Evolutionary conservation across 1,139 yeast species (phyloP).

Genomic region (Suhomyces bribrorum): DNA sequence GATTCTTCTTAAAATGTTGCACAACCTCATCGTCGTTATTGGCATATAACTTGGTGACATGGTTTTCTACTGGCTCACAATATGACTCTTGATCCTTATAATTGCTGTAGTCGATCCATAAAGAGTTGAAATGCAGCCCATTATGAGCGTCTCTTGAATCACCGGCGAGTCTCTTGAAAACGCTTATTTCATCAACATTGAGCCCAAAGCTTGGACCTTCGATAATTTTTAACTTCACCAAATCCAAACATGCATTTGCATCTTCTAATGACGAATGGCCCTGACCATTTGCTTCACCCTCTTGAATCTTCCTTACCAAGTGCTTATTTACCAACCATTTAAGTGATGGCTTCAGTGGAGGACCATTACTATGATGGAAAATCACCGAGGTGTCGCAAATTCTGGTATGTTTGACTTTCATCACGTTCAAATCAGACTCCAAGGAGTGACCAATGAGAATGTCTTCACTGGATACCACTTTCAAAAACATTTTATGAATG

Average conservation of each 20-base stretch:
- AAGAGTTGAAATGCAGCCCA: constrained; percentile 26
- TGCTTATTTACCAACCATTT: constrained; percentile 62
- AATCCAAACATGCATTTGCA: constrained; percentile 75
- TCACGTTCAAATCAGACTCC: constrained; percentile 64
- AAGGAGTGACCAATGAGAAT: constrained; percentile 72
- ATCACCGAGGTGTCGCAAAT: constrained; percentile 68
- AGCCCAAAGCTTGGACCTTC: constrained; percentile 70
- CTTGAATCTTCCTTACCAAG: constrained; percentile 63
- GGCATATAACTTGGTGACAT: constrained; percentile 38
- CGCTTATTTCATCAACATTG: constrained; percentile 37
- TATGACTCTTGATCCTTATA: constrained; percentile 14
- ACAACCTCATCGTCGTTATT: constrained; percentile 61
- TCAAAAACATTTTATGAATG: constrained; percentile 58
- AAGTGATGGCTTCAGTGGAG: constrained; percentile 76
- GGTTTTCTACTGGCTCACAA: constrained; percentile 27
- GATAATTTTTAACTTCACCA: constrained; percentile 65
- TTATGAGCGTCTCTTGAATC: constrained; percentile 3
- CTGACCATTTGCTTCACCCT: constrained; percentile 44
- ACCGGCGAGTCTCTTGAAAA: constrained; percentile 28
- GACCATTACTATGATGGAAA: constrained; percentile 76
- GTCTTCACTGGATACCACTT: constrained; percentile 51
- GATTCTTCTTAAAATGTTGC: constrained; percentile 36
- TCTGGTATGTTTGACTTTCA: constrained; percentile 60
- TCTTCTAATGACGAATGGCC: constrained; percentile 93
- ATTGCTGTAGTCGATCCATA: constrained; percentile 40